Percentiles rank a stretch among this genome's conserved stretches.
phyloP scores from a whole-genome alignment of 1,139 yeast genomes.

The Taphrina flavorubra region DNA sequence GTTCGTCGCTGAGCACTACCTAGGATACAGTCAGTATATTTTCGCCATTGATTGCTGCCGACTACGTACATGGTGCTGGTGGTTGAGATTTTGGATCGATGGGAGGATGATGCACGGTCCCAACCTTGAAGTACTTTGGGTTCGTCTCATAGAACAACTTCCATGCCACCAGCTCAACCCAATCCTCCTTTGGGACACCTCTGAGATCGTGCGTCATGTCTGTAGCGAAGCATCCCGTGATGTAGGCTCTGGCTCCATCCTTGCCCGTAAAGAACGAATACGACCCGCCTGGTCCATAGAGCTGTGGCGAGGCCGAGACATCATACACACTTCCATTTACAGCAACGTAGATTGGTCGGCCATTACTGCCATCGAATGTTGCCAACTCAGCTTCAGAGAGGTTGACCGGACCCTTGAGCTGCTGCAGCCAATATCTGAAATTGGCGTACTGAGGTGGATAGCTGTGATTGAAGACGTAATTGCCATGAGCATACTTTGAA shows the following conservation, averaged over 20 bases:
- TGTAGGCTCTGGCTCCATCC: slow-evolving; percentile 76
- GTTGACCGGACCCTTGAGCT: slow-evolving; percentile 47
- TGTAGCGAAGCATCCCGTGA: slow-evolving; percentile 73
- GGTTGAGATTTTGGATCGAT: slow-evolving; percentile 33
- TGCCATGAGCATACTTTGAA: slow-evolving; percentile 11
- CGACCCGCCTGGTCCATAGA: slow-evolving; percentile 72
- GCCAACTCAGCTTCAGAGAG: slow-evolving; percentile 61
- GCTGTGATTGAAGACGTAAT: slow-evolving; percentile 8
- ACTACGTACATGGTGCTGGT: slow-evolving; percentile 40
- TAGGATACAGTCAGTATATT: not conserved
- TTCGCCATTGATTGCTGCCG: not conserved
- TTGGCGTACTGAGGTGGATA: slow-evolving; percentile 27
- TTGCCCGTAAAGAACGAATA: slow-evolving; percentile 68
- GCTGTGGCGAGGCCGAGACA: slow-evolving; percentile 60
- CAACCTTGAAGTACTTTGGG: slow-evolving; percentile 35
- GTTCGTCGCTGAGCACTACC: slow-evolving; percentile 29
- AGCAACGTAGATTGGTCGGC: slow-evolving; percentile 67
- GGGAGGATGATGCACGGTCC: slow-evolving; percentile 36
- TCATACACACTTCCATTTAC: slow-evolving; percentile 73
- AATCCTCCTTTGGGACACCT: slow-evolving; percentile 57
- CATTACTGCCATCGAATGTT: slow-evolving; percentile 61
- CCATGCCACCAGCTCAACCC: slow-evolving; percentile 57
- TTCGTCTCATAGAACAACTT: slow-evolving; percentile 55
- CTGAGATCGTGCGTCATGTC: slow-evolving; percentile 70
- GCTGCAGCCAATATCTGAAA: slow-evolving; percentile 25